phyloP scores from a whole-genome alignment of 768 basidiomycete genomes.

The Lactifluus echinatus region DNA sequence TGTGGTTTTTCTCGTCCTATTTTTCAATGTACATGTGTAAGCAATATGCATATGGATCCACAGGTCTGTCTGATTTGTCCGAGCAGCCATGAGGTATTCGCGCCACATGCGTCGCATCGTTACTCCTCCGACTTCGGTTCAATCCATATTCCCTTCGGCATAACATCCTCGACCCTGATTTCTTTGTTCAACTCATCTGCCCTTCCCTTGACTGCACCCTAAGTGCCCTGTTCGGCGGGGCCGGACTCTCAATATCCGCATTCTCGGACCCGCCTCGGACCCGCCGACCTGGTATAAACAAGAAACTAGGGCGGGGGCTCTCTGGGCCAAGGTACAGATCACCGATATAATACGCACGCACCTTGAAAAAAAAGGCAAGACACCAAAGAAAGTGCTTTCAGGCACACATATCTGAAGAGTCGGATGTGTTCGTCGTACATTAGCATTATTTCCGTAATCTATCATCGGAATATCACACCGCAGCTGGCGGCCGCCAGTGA shows the following conservation, averaged over 20 bases:
- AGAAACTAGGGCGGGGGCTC: too few relatives aligned
- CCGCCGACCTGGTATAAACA: background rate
- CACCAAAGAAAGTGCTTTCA: background rate
- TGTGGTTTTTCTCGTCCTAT: too few relatives aligned
- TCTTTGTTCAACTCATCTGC: too few relatives aligned
- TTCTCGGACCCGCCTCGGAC: background rate
- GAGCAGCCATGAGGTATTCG: background rate
- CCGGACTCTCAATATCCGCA: background rate
- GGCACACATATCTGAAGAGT: background rate
- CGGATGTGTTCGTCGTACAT: too few relatives aligned
- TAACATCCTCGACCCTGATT: too few relatives aligned
- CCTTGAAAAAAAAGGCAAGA: background rate
- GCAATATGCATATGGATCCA: too few relatives aligned
- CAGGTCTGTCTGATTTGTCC: too few relatives aligned
- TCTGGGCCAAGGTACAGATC: background rate
- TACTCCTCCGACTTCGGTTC: background rate
- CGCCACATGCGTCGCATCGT: background rate
- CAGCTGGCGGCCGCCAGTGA: background rate
- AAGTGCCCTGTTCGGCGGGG: background rate
- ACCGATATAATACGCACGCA: background rate
- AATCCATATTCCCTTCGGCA: background rate
- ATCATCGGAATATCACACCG: background rate
- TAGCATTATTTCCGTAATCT: background rate
- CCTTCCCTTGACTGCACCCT: background rate
- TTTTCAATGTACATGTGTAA: too few relatives aligned